Evolutionary conservation across 345 rosid species (phyloP).

Genomic region (Salix exigua): DNA sequence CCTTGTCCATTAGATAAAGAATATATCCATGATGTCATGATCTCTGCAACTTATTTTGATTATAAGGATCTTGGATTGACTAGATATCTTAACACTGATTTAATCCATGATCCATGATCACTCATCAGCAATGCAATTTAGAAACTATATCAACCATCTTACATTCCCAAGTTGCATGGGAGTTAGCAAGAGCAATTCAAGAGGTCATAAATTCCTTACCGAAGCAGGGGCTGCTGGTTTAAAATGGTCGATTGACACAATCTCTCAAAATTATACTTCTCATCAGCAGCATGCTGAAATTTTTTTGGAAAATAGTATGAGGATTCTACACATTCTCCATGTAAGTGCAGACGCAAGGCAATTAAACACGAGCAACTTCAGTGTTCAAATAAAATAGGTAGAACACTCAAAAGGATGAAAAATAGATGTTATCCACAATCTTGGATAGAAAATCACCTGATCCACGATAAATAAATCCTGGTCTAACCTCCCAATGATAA

Average conservation of each 20-base stretch:
- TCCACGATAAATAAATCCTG: conserved; percentile 92
- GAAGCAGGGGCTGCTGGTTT: conserved; percentile 91
- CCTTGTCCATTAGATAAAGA: too few species aligned
- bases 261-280: conserved; percentile 90
- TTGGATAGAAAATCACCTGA: conserved; percentile 54
- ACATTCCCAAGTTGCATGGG: background rate
- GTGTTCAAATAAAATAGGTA: background rate
- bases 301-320: background rate
- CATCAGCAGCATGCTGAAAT: conserved; percentile 96
- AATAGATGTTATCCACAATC: conserved; percentile 16
- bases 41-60: too few species aligned
- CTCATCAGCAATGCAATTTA: background rate
- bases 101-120: background rate
- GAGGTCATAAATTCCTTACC: conserved; percentile 49
- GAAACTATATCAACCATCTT: background rate
- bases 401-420: conserved; percentile 2
- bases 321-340: background rate
- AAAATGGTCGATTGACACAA: conserved; percentile 78
- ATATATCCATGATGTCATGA: too few species aligned
- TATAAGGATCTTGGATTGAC: too few species aligned
- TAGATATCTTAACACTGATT: too few species aligned
- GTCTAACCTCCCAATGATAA: conserved; percentile 86
- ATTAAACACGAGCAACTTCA: background rate
- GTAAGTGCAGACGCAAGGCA: background rate
- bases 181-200: conserved; percentile 1